Conservation (phyloP, 2,329 filamentous ascomycete genomes). For the Aspergillus transmontanensis region DNA sequence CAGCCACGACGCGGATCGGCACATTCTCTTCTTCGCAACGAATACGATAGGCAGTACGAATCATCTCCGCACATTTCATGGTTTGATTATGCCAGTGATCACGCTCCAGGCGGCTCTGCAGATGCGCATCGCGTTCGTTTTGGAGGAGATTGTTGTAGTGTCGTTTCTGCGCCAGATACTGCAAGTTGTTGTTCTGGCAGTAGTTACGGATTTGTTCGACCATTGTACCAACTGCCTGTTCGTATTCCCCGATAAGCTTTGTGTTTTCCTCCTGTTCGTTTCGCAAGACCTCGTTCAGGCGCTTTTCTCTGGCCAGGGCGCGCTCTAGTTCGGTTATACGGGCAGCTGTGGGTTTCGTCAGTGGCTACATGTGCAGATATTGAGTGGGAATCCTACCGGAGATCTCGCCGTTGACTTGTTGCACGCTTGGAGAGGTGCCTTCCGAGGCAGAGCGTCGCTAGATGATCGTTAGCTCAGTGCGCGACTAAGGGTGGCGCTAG, state of each 20-base stretch:
- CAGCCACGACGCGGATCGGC: constrained; percentile 47
- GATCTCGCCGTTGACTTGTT: constrained; percentile 49
- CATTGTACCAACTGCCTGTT: constrained; percentile 49
- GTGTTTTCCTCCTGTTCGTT: constrained; percentile 52
- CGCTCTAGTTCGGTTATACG: constrained; percentile 53
- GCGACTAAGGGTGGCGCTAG: background rate
- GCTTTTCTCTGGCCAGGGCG: constrained; percentile 49
- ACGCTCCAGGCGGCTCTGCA: constrained; percentile 51
- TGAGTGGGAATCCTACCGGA: constrained; percentile 32
- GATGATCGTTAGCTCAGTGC: constrained; percentile 15
- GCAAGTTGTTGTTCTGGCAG: constrained; percentile 52
- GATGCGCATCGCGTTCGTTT: constrained; percentile 52
- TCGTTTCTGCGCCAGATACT: constrained; percentile 49
- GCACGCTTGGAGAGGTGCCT: constrained; percentile 40
- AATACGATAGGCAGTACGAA: constrained; percentile 50
- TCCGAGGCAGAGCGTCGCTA: constrained; percentile 48
- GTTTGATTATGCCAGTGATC: constrained; percentile 53
- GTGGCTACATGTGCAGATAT: background rate
- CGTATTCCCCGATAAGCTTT: constrained; percentile 52
- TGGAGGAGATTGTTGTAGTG: constrained; percentile 55
- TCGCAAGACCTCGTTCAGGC: constrained; percentile 44
- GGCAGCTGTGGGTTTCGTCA: constrained; percentile 22
- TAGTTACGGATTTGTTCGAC: constrained; percentile 55
- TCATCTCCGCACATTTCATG: constrained; percentile 52
- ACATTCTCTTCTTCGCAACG: constrained; percentile 51